Base-by-base conservation (phyloP, 441 rosid species). In the Erodium moschatum region DNA sequence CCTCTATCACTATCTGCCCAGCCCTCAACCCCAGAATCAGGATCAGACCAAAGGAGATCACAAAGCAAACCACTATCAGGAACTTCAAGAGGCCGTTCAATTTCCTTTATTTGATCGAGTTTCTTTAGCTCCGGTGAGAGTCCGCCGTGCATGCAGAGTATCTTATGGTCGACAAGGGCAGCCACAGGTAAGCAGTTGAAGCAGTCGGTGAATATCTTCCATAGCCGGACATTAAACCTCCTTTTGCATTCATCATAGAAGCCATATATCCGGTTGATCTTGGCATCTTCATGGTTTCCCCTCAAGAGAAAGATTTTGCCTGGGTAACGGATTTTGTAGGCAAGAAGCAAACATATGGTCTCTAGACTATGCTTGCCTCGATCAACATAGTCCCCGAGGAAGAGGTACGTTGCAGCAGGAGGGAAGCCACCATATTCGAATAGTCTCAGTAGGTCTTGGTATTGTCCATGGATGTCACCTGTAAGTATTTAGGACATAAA, bases 1-100 rank as follows among this genome's bases (percentile, higher is more conserved):
- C 98, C 98, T 58, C 98, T 86, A 78, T 94, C 97, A 1, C 97
- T 94, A 67, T 81, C 92, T 18, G 81, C 82, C 97, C 97, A 94
- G 5, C 98, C 97, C 44, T 89, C 85, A 65, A 74, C 71, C 68
- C 75, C 87, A 24, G 84, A 79, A 79, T 89, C 91, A 24, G 98
- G 98, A 84, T 94, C 97, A 33, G 98, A 88, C 98, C 98, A 94
- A 60, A 94, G 90, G n/a, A 94, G 81, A 74, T 94, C 98, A 44
- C 98, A 94, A 19, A 94, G 92, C 73, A 94, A 95, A 68, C 98
- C 98, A 33, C 74, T 80, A 63, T 91, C 98, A 1, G 97, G 98
- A 76, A 94, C 84, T 66, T 94, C 98, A 0, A 90, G 83, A 35
- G 97, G 98, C 82, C 97, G 87, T 27, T 80, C 70, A 76, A 94